Conservation (phyloP, 345 rosid genomes). For the Aquilaria yunnanensis region DNA sequence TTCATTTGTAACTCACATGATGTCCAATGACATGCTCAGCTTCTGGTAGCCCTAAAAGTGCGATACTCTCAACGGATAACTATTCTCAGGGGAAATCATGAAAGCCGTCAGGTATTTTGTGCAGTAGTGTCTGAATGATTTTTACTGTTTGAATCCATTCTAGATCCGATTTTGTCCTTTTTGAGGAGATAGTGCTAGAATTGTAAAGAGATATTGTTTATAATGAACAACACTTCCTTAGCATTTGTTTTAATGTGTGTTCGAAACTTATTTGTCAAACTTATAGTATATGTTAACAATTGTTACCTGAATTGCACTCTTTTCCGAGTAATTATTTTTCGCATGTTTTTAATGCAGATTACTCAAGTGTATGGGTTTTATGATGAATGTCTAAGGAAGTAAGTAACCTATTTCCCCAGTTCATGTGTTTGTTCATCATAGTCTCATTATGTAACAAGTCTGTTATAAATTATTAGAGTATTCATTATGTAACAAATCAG, state of each 20-base stretch:
- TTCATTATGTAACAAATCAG: too few species aligned
- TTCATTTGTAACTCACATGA: background rate
- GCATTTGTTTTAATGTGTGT: background rate
- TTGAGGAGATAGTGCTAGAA: too few species aligned
- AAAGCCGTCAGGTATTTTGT: slow-evolving; percentile 85
- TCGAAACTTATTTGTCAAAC: background rate
- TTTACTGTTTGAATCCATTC: background rate
- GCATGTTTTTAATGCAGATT: slow-evolving; percentile 50
- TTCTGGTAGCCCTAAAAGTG: slow-evolving; percentile 83
- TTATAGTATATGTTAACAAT: background rate
- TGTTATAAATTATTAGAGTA: too few species aligned
- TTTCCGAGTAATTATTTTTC: slow-evolving; percentile 10
- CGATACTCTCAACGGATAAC: slow-evolving; percentile 85
- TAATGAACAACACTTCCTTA: background rate
- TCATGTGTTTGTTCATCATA: background rate
- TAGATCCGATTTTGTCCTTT: too few species aligned
- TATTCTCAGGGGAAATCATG: slow-evolving; percentile 96
- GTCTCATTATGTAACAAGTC: too few species aligned
- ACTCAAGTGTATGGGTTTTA: slow-evolving; percentile 99
- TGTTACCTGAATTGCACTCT: background rate
- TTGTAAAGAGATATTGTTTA: too few species aligned
- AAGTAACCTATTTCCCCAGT: slow-evolving; percentile 32
- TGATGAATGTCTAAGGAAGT: slow-evolving; percentile 98
- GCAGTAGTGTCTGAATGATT: background rate
- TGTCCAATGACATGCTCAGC: slow-evolving; percentile 31